phyloP scores from a whole-genome alignment of 164 flowering plant genomes.

The Dillenia suffruticosa region DNA sequence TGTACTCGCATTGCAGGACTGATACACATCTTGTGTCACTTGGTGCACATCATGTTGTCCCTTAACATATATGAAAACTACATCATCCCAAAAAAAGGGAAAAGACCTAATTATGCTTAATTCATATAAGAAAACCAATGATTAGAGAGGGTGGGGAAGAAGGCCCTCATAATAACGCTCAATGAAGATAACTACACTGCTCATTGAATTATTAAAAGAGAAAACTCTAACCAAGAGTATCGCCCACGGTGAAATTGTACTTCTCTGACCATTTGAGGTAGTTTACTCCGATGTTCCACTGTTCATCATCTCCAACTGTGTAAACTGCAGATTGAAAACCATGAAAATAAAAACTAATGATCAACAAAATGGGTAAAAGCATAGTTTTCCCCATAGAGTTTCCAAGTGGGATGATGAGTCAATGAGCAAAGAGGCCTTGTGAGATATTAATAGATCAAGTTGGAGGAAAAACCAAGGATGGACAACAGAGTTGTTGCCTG shows the following conservation, averaged over 20 bases:
- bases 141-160: not conserved
- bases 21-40: conserved; percentile 32
- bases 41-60: conserved; percentile 39
- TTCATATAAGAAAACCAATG: not conserved
- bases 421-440: too few relatives aligned
- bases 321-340: conserved; percentile 14
- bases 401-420: too few relatives aligned
- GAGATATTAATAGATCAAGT: too few relatives aligned
- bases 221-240: conserved; percentile 37
- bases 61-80: conserved; percentile 39
- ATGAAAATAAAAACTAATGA: too few relatives aligned
- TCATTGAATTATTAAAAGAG: not conserved
- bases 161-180: too few relatives aligned
- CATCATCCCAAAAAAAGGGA: not conserved
- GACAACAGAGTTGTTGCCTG: too few relatives aligned
- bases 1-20: conserved; percentile 31
- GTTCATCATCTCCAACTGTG: conserved; percentile 32
- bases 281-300: conserved; percentile 25
- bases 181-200: too few relatives aligned
- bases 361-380: too few relatives aligned
- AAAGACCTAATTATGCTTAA: not conserved
- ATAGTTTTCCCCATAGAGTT: too few relatives aligned
- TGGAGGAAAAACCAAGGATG: too few relatives aligned
- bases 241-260: conserved; percentile 42
- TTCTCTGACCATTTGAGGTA: conserved; percentile 30